phyloP scores from a whole-genome alignment of 345 rosid species.

The Ceriops zippeliana region DNA sequence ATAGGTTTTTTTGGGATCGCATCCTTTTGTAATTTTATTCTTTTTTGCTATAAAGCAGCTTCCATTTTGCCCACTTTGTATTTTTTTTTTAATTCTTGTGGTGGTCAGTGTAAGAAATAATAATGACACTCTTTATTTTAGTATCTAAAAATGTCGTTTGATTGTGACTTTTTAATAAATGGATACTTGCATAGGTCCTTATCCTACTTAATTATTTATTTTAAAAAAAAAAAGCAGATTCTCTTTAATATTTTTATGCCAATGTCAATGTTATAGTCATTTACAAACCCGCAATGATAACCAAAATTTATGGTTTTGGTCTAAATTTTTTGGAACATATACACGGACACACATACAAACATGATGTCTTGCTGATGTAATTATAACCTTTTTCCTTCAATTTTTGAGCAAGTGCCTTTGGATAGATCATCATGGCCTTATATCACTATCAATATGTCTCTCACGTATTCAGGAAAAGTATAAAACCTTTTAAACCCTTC shows the following conservation, averaged over 20 bases:
- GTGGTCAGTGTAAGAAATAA: no score
- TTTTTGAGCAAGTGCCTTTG: neutral
- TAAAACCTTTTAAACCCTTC: neutral
- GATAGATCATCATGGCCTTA: neutral
- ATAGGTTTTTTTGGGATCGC: neutral
- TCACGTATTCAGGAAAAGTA: neutral
- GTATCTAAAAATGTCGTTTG: neutral
- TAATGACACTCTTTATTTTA: neutral
- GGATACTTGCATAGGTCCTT: constrained; percentile 12
- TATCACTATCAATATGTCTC: neutral
- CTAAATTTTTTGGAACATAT: no score
- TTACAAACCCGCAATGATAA: no score
- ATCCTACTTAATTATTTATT: neutral
- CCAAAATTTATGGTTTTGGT: constrained; percentile 9
- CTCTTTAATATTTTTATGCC: constrained; percentile 6
- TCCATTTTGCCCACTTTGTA: constrained; percentile 1
- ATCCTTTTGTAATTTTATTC: neutral
- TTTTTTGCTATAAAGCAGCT: constrained; percentile 11
- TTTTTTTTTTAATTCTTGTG: neutral
- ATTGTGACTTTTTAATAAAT: neutral
- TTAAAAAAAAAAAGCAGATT: neutral
- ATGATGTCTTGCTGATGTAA: no score
- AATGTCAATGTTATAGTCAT: neutral
- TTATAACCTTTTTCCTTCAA: no score
- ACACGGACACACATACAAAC: no score